Percentiles rank a stretch among this genome's conserved stretches.
Evolutionary conservation across 495 filamentous ascomycete species (phyloP).

Genomic region (Hypoxylon intermedium): DNA sequence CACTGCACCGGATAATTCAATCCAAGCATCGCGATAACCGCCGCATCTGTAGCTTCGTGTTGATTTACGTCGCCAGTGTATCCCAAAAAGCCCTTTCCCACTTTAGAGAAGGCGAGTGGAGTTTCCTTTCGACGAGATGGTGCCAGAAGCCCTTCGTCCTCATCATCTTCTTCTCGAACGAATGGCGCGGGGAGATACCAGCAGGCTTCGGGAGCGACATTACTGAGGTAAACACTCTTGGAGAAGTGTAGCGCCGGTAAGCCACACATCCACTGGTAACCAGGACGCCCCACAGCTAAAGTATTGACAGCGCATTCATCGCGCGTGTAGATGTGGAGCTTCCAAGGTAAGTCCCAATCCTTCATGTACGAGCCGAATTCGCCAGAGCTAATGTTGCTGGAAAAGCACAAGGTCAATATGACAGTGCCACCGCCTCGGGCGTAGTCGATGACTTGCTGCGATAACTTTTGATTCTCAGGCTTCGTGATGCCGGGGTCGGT

Average conservation of each 20-base stretch:
- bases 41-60: background rate
- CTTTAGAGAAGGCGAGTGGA: background rate
- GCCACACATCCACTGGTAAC: background rate
- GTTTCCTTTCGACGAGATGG: background rate
- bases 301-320: background rate
- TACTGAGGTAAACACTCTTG: background rate
- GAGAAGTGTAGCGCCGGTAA: background rate
- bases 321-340: background rate
- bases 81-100: background rate
- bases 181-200: background rate
- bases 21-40: background rate
- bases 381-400: background rate
- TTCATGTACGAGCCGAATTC: slow-evolving; percentile 5
- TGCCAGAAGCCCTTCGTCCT: background rate
- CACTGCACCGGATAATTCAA: background rate
- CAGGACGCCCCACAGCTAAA: background rate
- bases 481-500: background rate
- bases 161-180: background rate
- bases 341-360: slow-evolving; percentile 4
- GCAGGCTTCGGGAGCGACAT: background rate
- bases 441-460: background rate
- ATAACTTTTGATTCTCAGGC: background rate
- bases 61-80: background rate
- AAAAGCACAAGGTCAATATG: background rate
- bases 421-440: background rate